phyloP scores from a whole-genome alignment of 371 early-diverging fungal species.

The Mucor mucedo region DNA sequence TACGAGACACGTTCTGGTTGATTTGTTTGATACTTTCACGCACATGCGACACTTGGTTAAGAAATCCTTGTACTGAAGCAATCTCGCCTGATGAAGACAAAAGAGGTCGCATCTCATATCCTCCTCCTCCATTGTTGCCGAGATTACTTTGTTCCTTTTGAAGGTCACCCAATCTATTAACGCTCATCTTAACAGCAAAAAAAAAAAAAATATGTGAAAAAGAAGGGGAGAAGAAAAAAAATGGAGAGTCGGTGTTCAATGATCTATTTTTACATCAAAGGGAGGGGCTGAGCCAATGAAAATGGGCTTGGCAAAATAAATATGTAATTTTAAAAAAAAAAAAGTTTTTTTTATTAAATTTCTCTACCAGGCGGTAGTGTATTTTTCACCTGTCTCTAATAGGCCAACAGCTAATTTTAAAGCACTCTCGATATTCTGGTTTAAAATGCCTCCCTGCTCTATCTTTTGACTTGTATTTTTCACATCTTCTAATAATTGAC shows the following conservation, averaged over 20 bases:
- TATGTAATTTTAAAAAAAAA: not conserved
- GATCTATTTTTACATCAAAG: not conserved
- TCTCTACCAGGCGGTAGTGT: constrained; percentile 37
- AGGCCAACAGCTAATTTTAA: constrained; percentile 59
- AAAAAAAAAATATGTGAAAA: constrained; percentile 8
- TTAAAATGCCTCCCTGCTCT: constrained; percentile 38
- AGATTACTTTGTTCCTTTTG: constrained; percentile 22
- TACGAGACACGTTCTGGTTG: constrained; percentile 43
- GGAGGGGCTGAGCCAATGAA: constrained; percentile 4
- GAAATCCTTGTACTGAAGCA: constrained; percentile 29
- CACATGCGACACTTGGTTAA: constrained; percentile 46
- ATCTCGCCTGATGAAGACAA: constrained; percentile 41
- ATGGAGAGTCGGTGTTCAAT: not conserved
- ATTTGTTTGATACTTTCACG: constrained; percentile 47
- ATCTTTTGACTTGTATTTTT: constrained; percentile 17
- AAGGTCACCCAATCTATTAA: constrained; percentile 54
- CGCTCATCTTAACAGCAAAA: constrained; percentile 38
- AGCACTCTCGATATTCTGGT: constrained; percentile 58
- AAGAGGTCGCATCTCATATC: constrained; percentile 56
- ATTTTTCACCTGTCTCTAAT: constrained; percentile 60
- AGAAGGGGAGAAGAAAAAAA: constrained; percentile 13
- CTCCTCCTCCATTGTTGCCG: constrained; percentile 17
- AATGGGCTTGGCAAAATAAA: constrained; percentile 1
- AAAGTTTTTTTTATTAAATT: not conserved
- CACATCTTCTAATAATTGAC: constrained; percentile 33